Conservation (phyloP, 2,329 filamentous ascomycete species). For the Diplocarpon mali region DNA sequence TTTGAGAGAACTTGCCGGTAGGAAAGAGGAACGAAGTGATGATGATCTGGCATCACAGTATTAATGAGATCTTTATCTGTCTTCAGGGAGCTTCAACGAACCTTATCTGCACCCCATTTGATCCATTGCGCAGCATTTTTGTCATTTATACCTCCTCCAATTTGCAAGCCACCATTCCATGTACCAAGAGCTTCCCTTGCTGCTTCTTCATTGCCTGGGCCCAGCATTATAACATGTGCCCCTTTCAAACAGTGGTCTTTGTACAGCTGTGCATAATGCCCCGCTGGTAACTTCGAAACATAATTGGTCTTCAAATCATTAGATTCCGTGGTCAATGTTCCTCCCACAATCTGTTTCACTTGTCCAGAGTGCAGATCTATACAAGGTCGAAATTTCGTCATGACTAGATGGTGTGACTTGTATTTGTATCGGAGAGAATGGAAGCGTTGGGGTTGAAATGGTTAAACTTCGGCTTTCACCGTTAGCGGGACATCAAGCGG, state of each 20-base stretch:
- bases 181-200: slow-evolving; percentile 64
- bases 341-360: slow-evolving; percentile 97
- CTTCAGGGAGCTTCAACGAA: slow-evolving; percentile 29
- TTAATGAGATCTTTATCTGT: slow-evolving; percentile 8
- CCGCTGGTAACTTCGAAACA: slow-evolving; percentile 72
- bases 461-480: neutral
- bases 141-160: slow-evolving; percentile 89
- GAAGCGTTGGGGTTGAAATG: neutral
- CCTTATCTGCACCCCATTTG: slow-evolving; percentile 78
- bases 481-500: neutral
- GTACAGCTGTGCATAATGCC: slow-evolving; percentile 76
- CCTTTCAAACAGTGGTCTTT: slow-evolving; percentile 61
- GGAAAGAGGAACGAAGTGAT: slow-evolving; percentile 95
- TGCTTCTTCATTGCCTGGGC: slow-evolving; percentile 72
- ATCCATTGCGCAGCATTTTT: slow-evolving; percentile 80
- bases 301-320: slow-evolving; percentile 77
- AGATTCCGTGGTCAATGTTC: slow-evolving; percentile 64
- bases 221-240: slow-evolving; percentile 94
- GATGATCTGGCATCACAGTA: slow-evolving; percentile 58
- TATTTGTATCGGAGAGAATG: neutral
- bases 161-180: slow-evolving; percentile 75
- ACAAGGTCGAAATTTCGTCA: slow-evolving; percentile 93
- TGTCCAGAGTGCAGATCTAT: slow-evolving; percentile 96
- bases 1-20: slow-evolving; percentile 66
- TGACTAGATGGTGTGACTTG: slow-evolving; percentile 30